phyloP scores from a whole-genome alignment of 495 filamentous ascomycete genomes.

The Poronia punctata region DNA sequence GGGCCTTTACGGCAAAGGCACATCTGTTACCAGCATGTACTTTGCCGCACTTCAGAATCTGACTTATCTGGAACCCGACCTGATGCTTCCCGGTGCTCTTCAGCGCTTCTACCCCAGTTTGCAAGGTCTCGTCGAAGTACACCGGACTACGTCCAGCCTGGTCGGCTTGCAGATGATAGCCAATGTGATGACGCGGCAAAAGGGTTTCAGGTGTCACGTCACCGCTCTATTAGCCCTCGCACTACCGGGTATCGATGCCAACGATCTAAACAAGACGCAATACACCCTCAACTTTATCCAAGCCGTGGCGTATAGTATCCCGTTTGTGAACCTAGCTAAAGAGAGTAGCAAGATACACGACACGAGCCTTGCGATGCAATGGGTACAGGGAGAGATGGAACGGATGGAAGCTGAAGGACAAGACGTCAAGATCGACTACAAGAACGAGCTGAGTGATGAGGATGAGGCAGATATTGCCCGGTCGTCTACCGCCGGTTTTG shows the following conservation, averaged over 20 bases:
- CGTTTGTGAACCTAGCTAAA: constrained; percentile 74
- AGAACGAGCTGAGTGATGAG: constrained; percentile 69
- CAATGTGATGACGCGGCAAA: constrained; percentile 80
- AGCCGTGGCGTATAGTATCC: constrained; percentile 88
- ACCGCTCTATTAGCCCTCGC: constrained; percentile 87
- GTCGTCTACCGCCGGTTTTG: constrained; percentile 91
- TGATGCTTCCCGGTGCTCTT: constrained; percentile 88
- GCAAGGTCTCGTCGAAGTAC: constrained; percentile 93
- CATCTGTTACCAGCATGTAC: constrained; percentile 82
- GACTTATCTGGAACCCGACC: constrained; percentile 81
- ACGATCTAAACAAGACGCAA: constrained; percentile 93
- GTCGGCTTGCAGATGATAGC: constrained; percentile 84
- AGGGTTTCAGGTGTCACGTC: constrained; percentile 90
- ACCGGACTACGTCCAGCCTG: constrained; percentile 90
- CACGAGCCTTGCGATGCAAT: constrained; percentile 78
- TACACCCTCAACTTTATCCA: constrained; percentile 94
- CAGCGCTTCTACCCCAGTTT: constrained; percentile 96
- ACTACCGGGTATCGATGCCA: constrained; percentile 92
- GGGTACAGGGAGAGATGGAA: constrained; percentile 90
- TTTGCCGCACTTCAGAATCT: constrained; percentile 83
- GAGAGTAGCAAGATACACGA: constrained; percentile 61
- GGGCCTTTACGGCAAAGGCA: constrained; percentile 95
- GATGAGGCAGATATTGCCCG: constrained; percentile 85
- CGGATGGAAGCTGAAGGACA: constrained; percentile 85
- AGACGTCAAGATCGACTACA: constrained; percentile 78